Base-by-base conservation (phyloP, 139 green algal species). In the Chlamydomonas sp. region DNA sequence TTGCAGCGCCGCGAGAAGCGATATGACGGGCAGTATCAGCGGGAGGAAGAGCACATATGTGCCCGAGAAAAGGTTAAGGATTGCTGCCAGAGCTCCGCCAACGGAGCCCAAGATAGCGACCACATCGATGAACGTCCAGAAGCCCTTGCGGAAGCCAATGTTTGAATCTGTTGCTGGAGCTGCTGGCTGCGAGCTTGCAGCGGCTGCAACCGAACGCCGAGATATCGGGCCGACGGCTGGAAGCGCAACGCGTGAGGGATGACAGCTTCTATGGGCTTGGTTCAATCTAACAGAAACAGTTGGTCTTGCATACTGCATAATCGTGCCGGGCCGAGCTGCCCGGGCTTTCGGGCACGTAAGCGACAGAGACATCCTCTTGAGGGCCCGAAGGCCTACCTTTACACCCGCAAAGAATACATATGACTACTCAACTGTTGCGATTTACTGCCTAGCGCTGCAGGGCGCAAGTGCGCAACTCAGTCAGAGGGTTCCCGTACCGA, bases 1-100 rank as follows among this genome's bases (percentile, higher is more conserved):
- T 15, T 91, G 89, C 16, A 92, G 78, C 1, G 89, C 89, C 72
- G 91, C 87, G 2, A 94, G 79, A 16, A 94, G 87, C 3, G 91
- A 92, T n/a, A 94, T 81, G 5, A 94, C 89, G 4, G 91, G 91
- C 67, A 94, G 89, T 77, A 94, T 84, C 85, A 94, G 75, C 6
- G 91, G 91, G n/a, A 94, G 84, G 20, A 80, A 81, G 5, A 94
- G 85, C 31, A 91, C 89, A 60, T 90, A 90, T 0, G 77, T 88
- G 31, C 84, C 85, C 20, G 80, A 81, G 7, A 91, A 85, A 0
- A 91, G 60, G 71, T 89, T 89, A 60, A 94, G 81, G 64, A 94
- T 82, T 49, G 89, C 89, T 17, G 85, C 82, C 62, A 94, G 85
- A 6, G 89, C 89, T 15, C 91, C 91, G 10, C 80, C 89, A 3